Conservation (phyloP, 2,329 filamentous ascomycete genomes). For the Ophiostoma piceae region DNA sequence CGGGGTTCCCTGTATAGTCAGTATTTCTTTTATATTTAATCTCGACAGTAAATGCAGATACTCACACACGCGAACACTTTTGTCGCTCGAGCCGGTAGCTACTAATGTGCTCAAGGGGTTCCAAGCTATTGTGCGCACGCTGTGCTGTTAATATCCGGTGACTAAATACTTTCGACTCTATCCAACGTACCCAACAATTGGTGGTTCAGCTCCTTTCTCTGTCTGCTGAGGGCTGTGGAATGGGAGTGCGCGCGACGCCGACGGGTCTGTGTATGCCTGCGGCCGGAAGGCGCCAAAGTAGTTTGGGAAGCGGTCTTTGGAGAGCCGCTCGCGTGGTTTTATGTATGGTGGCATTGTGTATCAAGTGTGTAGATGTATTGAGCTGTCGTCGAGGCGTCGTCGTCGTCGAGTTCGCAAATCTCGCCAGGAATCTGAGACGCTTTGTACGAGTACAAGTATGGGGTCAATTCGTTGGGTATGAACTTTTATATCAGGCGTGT, state of each 20-base stretch:
- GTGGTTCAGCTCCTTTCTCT: constrained; percentile 15
- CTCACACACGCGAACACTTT: constrained; percentile 67
- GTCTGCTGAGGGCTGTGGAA: constrained; percentile 25
- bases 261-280: constrained; percentile 63
- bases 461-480: too few relatives aligned
- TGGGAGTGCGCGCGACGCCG: constrained; percentile 32
- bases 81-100: constrained; percentile 70
- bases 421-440: too few relatives aligned
- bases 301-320: constrained; percentile 63
- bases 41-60: constrained; percentile 23
- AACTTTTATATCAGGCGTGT: too few relatives aligned
- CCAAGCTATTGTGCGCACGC: constrained; percentile 79
- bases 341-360: constrained; percentile 32
- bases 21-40: not conserved
- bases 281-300: constrained; percentile 65
- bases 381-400: not conserved
- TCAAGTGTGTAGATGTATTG: not conserved
- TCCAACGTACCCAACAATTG: constrained; percentile 19
- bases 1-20: constrained; percentile 59
- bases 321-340: constrained; percentile 49
- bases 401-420: not conserved
- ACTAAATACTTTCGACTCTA: not conserved
- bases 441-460: too few relatives aligned
- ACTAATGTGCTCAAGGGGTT: constrained; percentile 78
- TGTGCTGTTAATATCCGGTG: constrained; percentile 32